A percentile compares a stretch with the other conserved stretches of the same genome.
These are phyloP conservation scores for Solanum pimpinellifolium DNA, from an alignment of 257 asterid genomes.

Conservation along the genomic window DNA sequence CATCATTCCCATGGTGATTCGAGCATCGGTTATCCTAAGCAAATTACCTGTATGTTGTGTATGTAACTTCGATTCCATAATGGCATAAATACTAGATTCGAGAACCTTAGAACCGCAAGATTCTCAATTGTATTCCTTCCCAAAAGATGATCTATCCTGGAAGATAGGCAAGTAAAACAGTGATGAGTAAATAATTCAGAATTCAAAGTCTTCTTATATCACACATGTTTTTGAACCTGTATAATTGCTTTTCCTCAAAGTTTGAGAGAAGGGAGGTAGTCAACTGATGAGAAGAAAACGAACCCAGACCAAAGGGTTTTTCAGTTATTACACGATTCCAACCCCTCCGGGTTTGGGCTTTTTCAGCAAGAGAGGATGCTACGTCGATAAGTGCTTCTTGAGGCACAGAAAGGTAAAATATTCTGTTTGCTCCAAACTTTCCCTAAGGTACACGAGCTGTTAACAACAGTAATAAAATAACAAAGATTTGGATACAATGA, in stretches of 20 bases:
- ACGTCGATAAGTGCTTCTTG: conserved; percentile 35
- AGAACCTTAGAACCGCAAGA: conserved; percentile 38
- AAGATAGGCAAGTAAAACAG: not conserved
- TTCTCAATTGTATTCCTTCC: conserved; percentile 52
- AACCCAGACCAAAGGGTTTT: conserved; percentile 39
- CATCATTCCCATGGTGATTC: not conserved
- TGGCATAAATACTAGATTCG: conserved; percentile 45
- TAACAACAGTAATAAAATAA: conserved; percentile 4
- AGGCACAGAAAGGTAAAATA: conserved; percentile 46
- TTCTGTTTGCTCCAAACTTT: conserved; percentile 27
- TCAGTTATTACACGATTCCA: conserved; percentile 43
- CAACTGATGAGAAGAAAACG: conserved; percentile 26
- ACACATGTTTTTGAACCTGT: conserved; percentile 16
- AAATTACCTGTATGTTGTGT: conserved; percentile 28
- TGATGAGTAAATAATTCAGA: not conserved
- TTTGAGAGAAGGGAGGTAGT: conserved; percentile 23
- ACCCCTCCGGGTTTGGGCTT: conserved; percentile 35
- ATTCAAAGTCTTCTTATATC: not conserved
- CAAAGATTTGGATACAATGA: not conserved
- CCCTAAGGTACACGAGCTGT: conserved; percentile 22
- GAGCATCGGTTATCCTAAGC: not conserved
- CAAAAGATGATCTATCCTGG: conserved; percentile 49
- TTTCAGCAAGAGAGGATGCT: conserved; percentile 28
- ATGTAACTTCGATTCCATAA: conserved; percentile 45
- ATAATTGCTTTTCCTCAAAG: conserved; percentile 34